A percentile compares a stretch with the other conserved stretches of the same genome.
Evolutionary conservation across 176 grass and related monocot species (phyloP).

Genomic region (Eragrostis nindensis): DNA sequence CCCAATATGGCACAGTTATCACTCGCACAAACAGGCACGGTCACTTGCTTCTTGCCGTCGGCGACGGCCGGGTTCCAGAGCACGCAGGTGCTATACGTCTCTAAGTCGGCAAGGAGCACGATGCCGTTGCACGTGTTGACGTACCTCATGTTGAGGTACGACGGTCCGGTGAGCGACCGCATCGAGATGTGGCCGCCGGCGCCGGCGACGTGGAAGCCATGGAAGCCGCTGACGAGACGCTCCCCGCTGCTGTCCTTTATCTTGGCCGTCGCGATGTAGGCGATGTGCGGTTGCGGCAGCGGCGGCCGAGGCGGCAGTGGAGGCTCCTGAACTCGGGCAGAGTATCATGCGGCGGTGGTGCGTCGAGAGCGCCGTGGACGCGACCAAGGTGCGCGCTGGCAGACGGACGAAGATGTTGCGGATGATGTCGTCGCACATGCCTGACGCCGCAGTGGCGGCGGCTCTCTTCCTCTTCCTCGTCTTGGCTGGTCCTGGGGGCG

Average conservation of each 20-base stretch:
- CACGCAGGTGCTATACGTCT: background rate
- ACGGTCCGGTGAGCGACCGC: background rate
- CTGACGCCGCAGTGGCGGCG: background rate
- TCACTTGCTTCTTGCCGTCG: background rate
- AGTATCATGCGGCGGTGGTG: background rate
- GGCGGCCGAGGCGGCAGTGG: background rate
- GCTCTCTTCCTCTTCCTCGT: no score
- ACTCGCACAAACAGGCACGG: background rate
- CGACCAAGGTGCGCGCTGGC: background rate
- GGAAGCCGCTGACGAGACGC: background rate
- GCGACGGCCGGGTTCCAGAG: constrained; percentile 12
- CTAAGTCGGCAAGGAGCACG: background rate
- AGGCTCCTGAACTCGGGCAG: constrained; percentile 5
- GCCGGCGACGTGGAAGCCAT: constrained; percentile 25
- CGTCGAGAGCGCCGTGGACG: background rate
- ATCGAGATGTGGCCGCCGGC: background rate
- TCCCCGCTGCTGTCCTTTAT: background rate
- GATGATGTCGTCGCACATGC: background rate
- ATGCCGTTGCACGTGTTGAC: constrained; percentile 26
- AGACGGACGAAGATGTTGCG: constrained; percentile 9
- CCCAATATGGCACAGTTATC: background rate
- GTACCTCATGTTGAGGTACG: background rate
- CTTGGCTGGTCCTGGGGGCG: no score
- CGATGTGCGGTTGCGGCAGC: background rate
- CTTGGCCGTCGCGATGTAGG: background rate